Percentiles rank a stretch among this genome's conserved stretches.
phyloP scores from a whole-genome alignment of 768 basidiomycete genomes.

The Mycena floridula region DNA sequence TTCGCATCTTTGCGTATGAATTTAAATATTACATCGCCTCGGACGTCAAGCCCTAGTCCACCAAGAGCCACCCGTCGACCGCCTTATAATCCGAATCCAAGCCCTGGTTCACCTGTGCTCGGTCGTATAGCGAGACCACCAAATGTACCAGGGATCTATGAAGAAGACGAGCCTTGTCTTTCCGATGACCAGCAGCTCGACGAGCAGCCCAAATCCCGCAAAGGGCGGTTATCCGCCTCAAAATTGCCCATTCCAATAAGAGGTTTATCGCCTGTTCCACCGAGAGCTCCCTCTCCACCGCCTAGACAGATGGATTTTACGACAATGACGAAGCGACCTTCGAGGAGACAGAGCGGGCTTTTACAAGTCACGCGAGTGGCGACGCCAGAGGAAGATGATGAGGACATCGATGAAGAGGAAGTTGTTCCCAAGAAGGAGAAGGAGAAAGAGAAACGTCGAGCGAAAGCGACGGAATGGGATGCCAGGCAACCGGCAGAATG shows the following conservation, averaged over 20 bases:
- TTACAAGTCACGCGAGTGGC: slow-evolving; percentile 44
- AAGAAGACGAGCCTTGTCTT: slow-evolving; percentile 54
- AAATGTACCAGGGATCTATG: slow-evolving; percentile 58
- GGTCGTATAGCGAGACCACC: slow-evolving; percentile 59
- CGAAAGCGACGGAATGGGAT: slow-evolving; percentile 13
- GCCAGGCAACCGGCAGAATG: too few species aligned
- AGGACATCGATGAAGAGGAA: slow-evolving; percentile 23
- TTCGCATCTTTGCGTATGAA: too few species aligned
- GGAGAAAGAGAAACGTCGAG: slow-evolving; percentile 21
- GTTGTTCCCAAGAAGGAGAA: slow-evolving; percentile 7
- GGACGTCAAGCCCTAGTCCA: slow-evolving; percentile 39
- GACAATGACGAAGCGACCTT: slow-evolving; percentile 28
- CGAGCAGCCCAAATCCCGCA: slow-evolving; percentile 33
- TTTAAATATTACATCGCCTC: slow-evolving; percentile 4
- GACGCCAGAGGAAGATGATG: slow-evolving; percentile 53
- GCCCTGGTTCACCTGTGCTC: slow-evolving; percentile 20
- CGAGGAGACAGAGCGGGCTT: slow-evolving; percentile 49
- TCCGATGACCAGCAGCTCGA: slow-evolving; percentile 33
- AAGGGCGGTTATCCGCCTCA: slow-evolving; percentile 40
- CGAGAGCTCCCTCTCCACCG: slow-evolving; percentile 34
- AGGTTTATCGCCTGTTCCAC: slow-evolving; percentile 40
- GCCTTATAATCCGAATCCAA: slow-evolving; percentile 27
- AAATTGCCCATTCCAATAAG: too few species aligned
- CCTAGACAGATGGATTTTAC: slow-evolving; percentile 22
- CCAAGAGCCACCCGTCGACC: slow-evolving; percentile 45